Evolutionary conservation across 306 rosid genomes (phyloP).

Genomic region (Mucuna pruriens): DNA sequence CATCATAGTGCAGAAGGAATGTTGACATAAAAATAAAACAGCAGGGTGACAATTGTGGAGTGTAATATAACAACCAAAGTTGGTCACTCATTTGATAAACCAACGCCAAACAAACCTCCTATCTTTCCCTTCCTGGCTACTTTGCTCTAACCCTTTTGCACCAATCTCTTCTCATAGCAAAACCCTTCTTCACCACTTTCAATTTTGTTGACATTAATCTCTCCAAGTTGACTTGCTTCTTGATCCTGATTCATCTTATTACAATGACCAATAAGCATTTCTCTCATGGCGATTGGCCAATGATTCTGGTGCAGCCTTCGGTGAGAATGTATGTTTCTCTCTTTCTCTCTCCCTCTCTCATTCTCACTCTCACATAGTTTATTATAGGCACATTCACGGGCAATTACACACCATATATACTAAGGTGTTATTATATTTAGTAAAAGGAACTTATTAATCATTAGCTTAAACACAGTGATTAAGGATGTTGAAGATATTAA

Average conservation of each 20-base stretch:
- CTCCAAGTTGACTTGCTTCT: slow-evolving; percentile 16
- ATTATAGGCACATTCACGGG: neutral
- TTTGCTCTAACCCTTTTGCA: neutral
- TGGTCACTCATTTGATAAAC: neutral
- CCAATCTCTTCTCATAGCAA: slow-evolving; percentile 9
- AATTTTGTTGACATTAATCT: slow-evolving; percentile 15
- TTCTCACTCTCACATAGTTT: neutral
- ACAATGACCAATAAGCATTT: slow-evolving; percentile 17
- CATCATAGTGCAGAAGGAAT: slow-evolving; percentile 29
- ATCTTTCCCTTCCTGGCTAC: neutral
- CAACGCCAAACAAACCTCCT: neutral
- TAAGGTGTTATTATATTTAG: neutral
- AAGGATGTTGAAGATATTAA: no score
- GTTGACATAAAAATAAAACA: slow-evolving; percentile 51
- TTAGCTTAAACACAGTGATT: neutral
- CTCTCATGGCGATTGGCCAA: neutral
- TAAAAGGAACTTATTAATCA: neutral
- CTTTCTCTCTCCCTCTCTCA: neutral
- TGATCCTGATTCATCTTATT: neutral
- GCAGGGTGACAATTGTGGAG: neutral
- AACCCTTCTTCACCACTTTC: neutral
- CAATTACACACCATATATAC: neutral
- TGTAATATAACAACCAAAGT: slow-evolving; percentile 11
- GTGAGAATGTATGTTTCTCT: slow-evolving; percentile 25
- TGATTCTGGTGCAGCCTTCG: slow-evolving; percentile 17